Base-by-base conservation (phyloP, 495 filamentous ascomycete species). In the Talaromyces stipitatus region DNA sequence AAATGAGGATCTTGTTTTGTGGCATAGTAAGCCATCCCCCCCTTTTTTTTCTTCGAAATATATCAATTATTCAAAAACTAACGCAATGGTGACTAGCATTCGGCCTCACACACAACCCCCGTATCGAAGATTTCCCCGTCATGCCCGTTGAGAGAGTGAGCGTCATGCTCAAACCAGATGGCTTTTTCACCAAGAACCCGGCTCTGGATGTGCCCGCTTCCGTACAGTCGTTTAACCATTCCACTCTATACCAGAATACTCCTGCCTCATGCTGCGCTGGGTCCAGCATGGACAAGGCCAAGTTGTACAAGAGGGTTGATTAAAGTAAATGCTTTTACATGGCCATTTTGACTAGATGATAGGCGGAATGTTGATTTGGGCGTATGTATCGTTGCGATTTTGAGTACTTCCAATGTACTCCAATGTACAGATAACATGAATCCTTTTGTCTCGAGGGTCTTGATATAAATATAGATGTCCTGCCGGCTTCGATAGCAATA, bases 31-130 rank as follows among this genome's bases (percentile, higher is more conserved):
- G n/a, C n/a, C 16, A 36, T 55, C 48, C 22, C 6, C 24, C 38
- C 38, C 38, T 45, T n/a, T 30, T 28, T 51, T 22, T 9, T 23
- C 8, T 3, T 18, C 2, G 29, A 51, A 16, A 2, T 95, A 95
- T 62, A 91, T 96, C 69, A 94, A 92, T 61, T 89, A 92, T 61
- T 82, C 91, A 68, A 94, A 95, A 89, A 95, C 90, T 43, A 91
- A 95, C 63, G 33, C 33, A 91, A 96, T 65, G 91, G 4, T 96
- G 96, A n/a, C n/a, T 66, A 92, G 89, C 81, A 30, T 85, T 85
- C 58, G 83, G 83, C 4, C 72, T 81, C 22, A 85, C 83, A 18
- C 83, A 86, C 64, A 75, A 81, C 23, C 78, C 81, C 2, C 65
- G 83, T 4, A 68, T 76, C 9, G 83, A 86, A 62, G 83, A 86